These are phyloP conservation scores for Dictyophora rubrovolvata DNA, from an alignment of 768 basidiomycete species.

Conservation along the genomic window DNA sequence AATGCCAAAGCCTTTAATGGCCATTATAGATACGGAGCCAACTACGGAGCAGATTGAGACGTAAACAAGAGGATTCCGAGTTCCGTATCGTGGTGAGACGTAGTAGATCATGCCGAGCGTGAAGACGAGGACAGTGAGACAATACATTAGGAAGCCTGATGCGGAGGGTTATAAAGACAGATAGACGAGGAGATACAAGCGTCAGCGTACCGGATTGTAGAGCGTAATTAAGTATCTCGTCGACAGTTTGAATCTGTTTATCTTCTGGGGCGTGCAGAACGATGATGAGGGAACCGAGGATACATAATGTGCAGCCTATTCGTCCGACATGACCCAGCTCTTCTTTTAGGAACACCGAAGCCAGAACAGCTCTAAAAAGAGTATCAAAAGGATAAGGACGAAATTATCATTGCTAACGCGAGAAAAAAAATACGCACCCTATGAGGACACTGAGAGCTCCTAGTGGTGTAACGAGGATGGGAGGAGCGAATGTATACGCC, in stretches of 20 bases:
- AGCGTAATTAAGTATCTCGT: conserved; percentile 88
- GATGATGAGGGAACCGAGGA: conserved; percentile 86
- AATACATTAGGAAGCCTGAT: conserved; percentile 84
- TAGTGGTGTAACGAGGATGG: conserved; percentile 96
- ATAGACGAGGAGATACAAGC: neutral
- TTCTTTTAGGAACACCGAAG: conserved; percentile 87
- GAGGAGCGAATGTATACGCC: conserved; percentile 95
- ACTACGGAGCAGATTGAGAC: conserved; percentile 94
- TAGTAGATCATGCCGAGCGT: conserved; percentile 78
- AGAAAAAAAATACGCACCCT: conserved; percentile 47
- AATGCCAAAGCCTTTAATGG: conserved; percentile 96
- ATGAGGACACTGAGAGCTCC: conserved; percentile 94
- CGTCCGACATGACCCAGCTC: conserved; percentile 89
- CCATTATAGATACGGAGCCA: conserved; percentile 97
- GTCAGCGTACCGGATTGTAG: conserved; percentile 67
- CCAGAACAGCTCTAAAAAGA: conserved; percentile 72
- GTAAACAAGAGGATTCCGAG: conserved; percentile 82
- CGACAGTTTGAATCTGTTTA: conserved; percentile 85
- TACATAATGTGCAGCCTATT: conserved; percentile 72
- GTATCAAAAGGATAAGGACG: conserved; percentile 5
- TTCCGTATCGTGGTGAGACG: conserved; percentile 78
- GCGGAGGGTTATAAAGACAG: neutral
- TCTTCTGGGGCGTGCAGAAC: conserved; percentile 96
- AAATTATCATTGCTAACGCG: neutral
- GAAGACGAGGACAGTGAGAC: conserved; percentile 74